Base-by-base conservation (phyloP, 768 basidiomycete genomes). In the Fomitopsis serialis region DNA sequence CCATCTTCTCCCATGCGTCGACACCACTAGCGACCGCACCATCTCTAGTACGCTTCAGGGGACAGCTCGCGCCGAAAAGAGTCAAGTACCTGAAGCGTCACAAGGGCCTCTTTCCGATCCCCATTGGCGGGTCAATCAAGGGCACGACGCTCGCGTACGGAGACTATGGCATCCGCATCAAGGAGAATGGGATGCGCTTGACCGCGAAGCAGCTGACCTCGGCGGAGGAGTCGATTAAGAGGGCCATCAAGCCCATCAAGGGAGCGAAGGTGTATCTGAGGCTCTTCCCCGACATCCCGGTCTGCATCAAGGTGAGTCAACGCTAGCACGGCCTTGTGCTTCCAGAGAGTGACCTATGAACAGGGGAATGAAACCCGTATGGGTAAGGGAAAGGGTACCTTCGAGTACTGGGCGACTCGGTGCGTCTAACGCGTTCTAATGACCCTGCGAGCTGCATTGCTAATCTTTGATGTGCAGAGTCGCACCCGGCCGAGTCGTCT, bases 331-430 rank as follows among this genome's bases (percentile, higher is more conserved):
- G 32, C 32, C 24, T 7, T 23, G 22, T 60, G n/a, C 5, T 35
- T 43, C 42, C 36, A 15, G 22, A 13, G 13, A 27, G 22, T 54
- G 6, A 55, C 29, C n/a, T n/a, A n/a, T 32, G 29, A 11, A 11
- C 29, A 93, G 91, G 96, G 97, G 50, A 98, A 97, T 62, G 95
- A 98, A 70, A 95, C 93, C 5, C 89, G 97, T 78, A 98, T 98
- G 97, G 97, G 97, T 48, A 98, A 98, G 72, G 97, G 97, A 54
- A 99, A 99, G 70, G 97, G 97, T 44, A 82, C 89, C 0, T 98
- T 98, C 62, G 97, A 98, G 66, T 98, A 79, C 67, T 99, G 97
- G 97, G 92, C 95, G 24, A 91, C 89, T 54, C 82, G 92, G 91
- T 92, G 61, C 51, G 82, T 64, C 1, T 27, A 32, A 11, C 6